Conservation (phyloP, 2,329 filamentous ascomycete genomes). For the Decorospora gaudefroyi region DNA sequence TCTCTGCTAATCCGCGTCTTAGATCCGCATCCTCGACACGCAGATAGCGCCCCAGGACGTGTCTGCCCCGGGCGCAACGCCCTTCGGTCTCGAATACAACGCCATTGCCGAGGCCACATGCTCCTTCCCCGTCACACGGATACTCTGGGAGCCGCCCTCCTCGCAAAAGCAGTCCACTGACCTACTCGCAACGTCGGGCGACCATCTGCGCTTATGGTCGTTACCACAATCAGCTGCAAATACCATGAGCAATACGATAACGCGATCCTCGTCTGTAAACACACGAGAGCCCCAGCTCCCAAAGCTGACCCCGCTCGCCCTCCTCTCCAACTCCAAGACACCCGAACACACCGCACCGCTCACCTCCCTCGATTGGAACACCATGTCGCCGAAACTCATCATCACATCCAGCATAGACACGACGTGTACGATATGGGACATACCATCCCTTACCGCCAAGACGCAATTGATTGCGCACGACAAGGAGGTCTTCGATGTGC, state of each 20-base stretch:
- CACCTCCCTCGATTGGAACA: slow-evolving; percentile 98
- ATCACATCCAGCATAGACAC: slow-evolving; percentile 99
- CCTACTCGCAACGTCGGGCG: slow-evolving; percentile 89
- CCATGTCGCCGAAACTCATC: slow-evolving; percentile 91
- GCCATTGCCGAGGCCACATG: slow-evolving; percentile 96
- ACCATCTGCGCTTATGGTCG: slow-evolving; percentile 93
- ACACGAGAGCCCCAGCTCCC: slow-evolving; percentile 65
- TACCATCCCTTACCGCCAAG: slow-evolving; percentile 94
- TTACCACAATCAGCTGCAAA: slow-evolving; percentile 62
- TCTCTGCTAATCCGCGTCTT: slow-evolving; percentile 17
- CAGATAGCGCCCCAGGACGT: slow-evolving; percentile 72
- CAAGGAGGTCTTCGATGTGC: slow-evolving; percentile 97
- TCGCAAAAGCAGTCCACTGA: slow-evolving; percentile 95
- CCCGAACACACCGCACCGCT: slow-evolving; percentile 96
- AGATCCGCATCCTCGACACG: slow-evolving; percentile 98
- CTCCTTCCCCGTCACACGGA: slow-evolving; percentile 93
- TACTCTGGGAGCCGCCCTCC: slow-evolving; percentile 94
- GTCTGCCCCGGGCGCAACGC: slow-evolving; percentile 69
- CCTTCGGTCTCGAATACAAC: slow-evolving; percentile 82
- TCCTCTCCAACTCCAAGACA: slow-evolving; percentile 97
- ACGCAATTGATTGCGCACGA: slow-evolving; percentile 98
- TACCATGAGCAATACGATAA: slow-evolving; percentile 72
- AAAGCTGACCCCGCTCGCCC: slow-evolving; percentile 88
- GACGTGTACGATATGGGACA: slow-evolving; percentile 99
- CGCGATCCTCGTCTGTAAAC: slow-evolving; percentile 64